Conservation (phyloP, 768 basidiomycete genomes). For the Steccherinum ochraceum region DNA sequence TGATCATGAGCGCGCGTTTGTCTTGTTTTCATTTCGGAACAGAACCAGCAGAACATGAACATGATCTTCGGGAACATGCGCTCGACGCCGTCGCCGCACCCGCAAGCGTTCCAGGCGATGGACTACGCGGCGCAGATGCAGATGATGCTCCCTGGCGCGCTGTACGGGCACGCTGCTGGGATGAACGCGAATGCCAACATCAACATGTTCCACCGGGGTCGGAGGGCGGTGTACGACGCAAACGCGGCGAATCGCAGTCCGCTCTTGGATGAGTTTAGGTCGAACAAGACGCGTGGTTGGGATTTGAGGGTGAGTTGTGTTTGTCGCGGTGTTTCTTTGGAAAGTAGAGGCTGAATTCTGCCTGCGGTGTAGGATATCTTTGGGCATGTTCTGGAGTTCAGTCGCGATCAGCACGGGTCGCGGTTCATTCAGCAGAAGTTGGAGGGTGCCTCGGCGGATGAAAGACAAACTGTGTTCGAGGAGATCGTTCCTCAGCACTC, state of each 20-base stretch:
- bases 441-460: constrained; percentile 68
- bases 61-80: constrained; percentile 36
- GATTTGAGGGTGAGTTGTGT: constrained; percentile 56
- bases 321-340: not conserved
- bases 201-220: constrained; percentile 25
- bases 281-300: constrained; percentile 77
- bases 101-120: constrained; percentile 36
- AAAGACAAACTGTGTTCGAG: constrained; percentile 73
- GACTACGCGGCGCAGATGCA: constrained; percentile 46
- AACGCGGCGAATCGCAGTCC: constrained; percentile 52
- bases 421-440: constrained; percentile 92
- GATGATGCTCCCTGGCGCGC: constrained; percentile 35
- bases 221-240: constrained; percentile 32
- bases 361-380: constrained; percentile 83
- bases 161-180: constrained; percentile 37
- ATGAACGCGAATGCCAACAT: constrained; percentile 10
- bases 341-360: no score
- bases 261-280: constrained; percentile 79
- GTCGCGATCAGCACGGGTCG: constrained; percentile 95
- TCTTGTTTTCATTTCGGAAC: constrained; percentile 29
- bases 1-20: no score
- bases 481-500: constrained; percentile 80
- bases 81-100: constrained; percentile 36
- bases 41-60: constrained; percentile 29
- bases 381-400: constrained; percentile 86